Evolutionary conservation across 495 filamentous ascomycete genomes (phyloP).

Genomic region (Aspergillus cristatus): DNA sequence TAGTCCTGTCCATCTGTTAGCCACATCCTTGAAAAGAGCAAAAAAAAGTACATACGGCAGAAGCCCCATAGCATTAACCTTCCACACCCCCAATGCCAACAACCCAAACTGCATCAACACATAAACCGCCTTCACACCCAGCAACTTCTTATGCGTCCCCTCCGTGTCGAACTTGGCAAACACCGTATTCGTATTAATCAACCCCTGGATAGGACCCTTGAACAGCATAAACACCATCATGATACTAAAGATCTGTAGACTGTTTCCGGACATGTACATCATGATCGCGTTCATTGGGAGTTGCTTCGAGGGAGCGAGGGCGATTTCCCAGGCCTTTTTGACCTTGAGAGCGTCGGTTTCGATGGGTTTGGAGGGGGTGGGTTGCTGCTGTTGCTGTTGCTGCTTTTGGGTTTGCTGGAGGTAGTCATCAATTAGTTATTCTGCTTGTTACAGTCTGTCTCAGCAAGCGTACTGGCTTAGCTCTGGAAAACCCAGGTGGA

Average conservation of each 20-base stretch:
- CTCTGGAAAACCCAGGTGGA: conserved; percentile 75
- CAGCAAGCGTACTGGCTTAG: conserved; percentile 12
- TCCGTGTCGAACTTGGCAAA: conserved; percentile 87
- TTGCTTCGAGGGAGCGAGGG: conserved; percentile 85
- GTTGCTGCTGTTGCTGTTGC: conserved; percentile 17
- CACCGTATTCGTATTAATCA: conserved; percentile 65
- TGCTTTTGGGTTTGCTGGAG: conserved; percentile 30
- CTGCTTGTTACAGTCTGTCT: background rate
- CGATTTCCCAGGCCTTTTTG: conserved; percentile 98
- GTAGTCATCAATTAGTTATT: conserved; percentile 10
- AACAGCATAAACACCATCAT: conserved; percentile 99
- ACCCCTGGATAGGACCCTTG: conserved; percentile 84
- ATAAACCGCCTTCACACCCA: conserved; percentile 78
- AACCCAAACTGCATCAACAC: conserved; percentile 77
- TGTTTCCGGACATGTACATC: conserved; percentile 99
- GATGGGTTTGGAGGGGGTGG: conserved; percentile 37
- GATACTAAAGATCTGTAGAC: conserved; percentile 96
- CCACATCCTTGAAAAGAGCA: background rate
- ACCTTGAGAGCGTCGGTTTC: conserved; percentile 93
- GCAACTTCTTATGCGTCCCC: conserved; percentile 57
- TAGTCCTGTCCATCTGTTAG: conserved; percentile 50
- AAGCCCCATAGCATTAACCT: conserved; percentile 92
- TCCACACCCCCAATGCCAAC: conserved; percentile 85
- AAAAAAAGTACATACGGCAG: conserved; percentile 59
- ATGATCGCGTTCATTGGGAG: conserved; percentile 97